Evolutionary conservation across 805 yeast genomes (phyloP).

Genomic region (Candida orba): DNA sequence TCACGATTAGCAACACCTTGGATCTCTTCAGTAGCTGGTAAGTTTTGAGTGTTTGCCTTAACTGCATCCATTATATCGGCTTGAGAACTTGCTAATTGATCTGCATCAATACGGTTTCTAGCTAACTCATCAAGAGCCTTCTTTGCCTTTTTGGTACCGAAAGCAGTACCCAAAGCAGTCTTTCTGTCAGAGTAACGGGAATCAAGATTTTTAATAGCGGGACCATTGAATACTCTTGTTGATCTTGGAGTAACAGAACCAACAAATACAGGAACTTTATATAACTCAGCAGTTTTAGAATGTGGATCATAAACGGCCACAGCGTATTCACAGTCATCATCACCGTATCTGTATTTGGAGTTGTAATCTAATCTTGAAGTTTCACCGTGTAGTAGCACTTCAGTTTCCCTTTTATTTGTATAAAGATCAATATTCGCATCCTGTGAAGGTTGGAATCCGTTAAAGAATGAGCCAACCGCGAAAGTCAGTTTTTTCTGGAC

Average conservation of each 20-base stretch:
- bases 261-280: constrained; percentile 54
- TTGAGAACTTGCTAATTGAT: constrained; percentile 65
- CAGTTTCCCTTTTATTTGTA: constrained; percentile 29
- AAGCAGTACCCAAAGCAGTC: constrained; percentile 86
- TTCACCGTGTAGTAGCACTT: constrained; percentile 71
- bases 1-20: constrained; percentile 49
- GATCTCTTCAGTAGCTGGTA: constrained; percentile 69
- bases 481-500: constrained; percentile 37
- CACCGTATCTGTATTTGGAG: constrained; percentile 35
- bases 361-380: constrained; percentile 64
- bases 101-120: constrained; percentile 82
- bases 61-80: constrained; percentile 78
- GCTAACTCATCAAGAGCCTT: constrained; percentile 77
- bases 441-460: constrained; percentile 60
- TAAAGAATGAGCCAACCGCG: constrained; percentile 69
- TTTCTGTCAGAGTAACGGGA: constrained; percentile 51
- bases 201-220: constrained; percentile 52
- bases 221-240: constrained; percentile 50
- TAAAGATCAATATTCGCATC: constrained; percentile 58
- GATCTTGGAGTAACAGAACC: constrained; percentile 58
- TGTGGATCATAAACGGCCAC: constrained; percentile 73
- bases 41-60: constrained; percentile 54
- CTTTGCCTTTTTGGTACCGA: constrained; percentile 95
- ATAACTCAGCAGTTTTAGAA: constrained; percentile 56
- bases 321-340: constrained; percentile 44